Evolutionary conservation across 2,329 filamentous ascomycete species (phyloP), one percentile per base, ranked within the genome.

Genomic region (Xylaria multiplex): DNA sequence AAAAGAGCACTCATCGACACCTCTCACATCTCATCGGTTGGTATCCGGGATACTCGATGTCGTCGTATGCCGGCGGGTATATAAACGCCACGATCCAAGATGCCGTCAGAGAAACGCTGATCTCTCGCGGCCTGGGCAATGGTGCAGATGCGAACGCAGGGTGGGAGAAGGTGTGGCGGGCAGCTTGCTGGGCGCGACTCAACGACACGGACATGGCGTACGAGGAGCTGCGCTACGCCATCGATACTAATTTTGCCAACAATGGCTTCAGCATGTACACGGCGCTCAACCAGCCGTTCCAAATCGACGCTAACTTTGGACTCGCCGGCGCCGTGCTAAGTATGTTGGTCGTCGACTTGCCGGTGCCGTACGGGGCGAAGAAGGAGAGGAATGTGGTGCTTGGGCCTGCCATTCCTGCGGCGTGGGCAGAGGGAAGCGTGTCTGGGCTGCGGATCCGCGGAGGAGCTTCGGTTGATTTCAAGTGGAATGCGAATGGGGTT

Each of bases 221-320:
- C 67, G 79, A 78, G 19, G 79, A 85, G 62, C 75, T 86, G 16
- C 77, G 80, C 5, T 83, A 83, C 45, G 81, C 84, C 1, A 81
- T 86, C 16, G 75, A 80, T 24, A 74, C 79, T 43, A 87, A 87
- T 68, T 82, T 86, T 27, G 85, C 79, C 0, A 75, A 62, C 0
- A 88, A 87, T 69, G 81, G 81, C 2, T 74, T 87, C 35, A 82
- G 79, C 48, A 85, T 87, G 81, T 88, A 87, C 70, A 75, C 69
- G 8, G 83, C 78, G 0, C 72, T 76, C 9, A 74, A 79, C 6
- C 74, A 76, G 53, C 84, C 86, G 1, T 88, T 88, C 68, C 86
- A 88, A 76, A 86, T 88, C 63, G 86, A 88, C 72, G 86, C 85
- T 6, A 88, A 88, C 71, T 87, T 85, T 66, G 86, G 85, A 1